Base-by-base conservation (phyloP, 139 green algal species). In the Auxenochlorella pyrenoidosa region DNA sequence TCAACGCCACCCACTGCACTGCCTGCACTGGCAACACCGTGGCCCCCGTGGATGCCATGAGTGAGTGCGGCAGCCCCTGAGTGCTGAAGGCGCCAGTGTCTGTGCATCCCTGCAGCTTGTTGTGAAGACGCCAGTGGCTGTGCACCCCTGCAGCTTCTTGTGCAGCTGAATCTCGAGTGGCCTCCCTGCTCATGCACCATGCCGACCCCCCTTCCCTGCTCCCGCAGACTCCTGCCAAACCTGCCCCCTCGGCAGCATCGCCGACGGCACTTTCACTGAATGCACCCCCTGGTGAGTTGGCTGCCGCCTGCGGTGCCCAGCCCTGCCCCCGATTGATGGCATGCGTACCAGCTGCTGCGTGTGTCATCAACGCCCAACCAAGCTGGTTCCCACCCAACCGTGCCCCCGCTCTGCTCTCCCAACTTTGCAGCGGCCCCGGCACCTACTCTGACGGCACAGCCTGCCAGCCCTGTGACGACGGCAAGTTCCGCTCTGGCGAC, bases 401-500 rank as follows among this genome's bases (percentile, higher is more conserved):
- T 63, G 32, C 32, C 22, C 4, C 73, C 26, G n/a, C 44, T 16
- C 10, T 79, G 19, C 73, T 34, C 5, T 32, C 3, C 36, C 5
- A 12, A 8, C 30, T 4, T 5, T 80, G 77, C 77, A 83, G 79
- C 77, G 30, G 30, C 21, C 30, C 77, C 13, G 77, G 77, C 51
- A 83, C 77, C n/a, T 83, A 43, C 22, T 44, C 34, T 13, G 40
- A 44, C 8, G 70, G 70, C 70, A 77, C 70, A 8, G 22, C 70
- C 13, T 77, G 70, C 70, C 8, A 18, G n/a, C 6, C 4, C 28
- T 84, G 79, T 58, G 21, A 36, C 58, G 28, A 36, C 26, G 79
- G 58, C 36, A 51, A 40, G 36, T 84, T 59, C 63, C 80, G 80
- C 80, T 41, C 80, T 32, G 80, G 80, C 36, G 80, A 85, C 41